Evolutionary conservation across 331 rosid species (phyloP), one percentile per base, ranked within the genome.

Genomic region (Cydonia oblonga): DNA sequence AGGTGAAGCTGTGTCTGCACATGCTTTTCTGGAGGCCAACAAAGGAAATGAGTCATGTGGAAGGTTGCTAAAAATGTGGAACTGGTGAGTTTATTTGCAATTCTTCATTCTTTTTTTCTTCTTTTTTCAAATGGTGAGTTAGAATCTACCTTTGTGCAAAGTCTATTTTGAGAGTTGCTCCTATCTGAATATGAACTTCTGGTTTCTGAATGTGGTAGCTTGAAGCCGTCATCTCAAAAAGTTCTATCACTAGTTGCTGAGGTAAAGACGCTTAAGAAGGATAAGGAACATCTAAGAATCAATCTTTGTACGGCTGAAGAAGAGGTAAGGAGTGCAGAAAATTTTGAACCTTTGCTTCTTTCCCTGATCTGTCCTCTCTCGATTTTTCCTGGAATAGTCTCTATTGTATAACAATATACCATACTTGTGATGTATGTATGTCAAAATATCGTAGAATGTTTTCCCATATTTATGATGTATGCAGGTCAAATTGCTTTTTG

Each of bases 281-380:
- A 87, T 68, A 91, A 90, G 83, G 96, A 95, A 69, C 88, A 88
- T 66, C 80, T 91, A 38, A 85, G 79, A 79, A 80, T 76, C 65
- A 95, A 95, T 85, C 99, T 95, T 76, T 64, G 63, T 77, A 89
- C 78, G 73, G 99, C 99, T 42, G 97, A 95, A 83, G 97, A 86
- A 61, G 97, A 95, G 96, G 99, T 95, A 75, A 71, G 77, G 74
- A 75, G 30, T 74, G 78, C 62, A 4, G 20, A 28, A 53, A 22
- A 15, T 67, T 46, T 51, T 12, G 16, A 60, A 62, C 29, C 3
- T n/a, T 58, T 7, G 15, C 14, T 23, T 46, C 42, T 25, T 11
- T 42, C n/a, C 73, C 42, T 35, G 6, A 35, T 65, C 42, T 38
- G 2, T 11, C 23, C 33, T 30, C 51, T 32, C 49, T 26, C 9